Conservation (phyloP, 129 eudicot species). For the Lonicera japonica region DNA sequence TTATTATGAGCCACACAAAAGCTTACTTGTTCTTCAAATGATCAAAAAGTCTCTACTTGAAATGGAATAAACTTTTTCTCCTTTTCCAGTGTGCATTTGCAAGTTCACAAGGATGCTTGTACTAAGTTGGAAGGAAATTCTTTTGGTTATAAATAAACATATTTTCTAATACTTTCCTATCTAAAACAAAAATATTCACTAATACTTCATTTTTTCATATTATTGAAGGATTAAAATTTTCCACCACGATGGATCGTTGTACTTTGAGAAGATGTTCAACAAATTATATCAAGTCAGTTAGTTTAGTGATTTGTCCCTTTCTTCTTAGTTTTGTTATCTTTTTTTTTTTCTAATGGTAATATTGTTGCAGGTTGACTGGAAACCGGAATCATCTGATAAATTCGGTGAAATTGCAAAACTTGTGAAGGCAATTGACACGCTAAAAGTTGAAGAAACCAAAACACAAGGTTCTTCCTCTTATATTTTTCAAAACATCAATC, state of each 20-base stretch:
- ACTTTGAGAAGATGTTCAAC: slow-evolving; percentile 73
- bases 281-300: slow-evolving; percentile 74
- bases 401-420: slow-evolving; percentile 72
- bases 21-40: no score
- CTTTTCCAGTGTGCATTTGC: no score
- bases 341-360: slow-evolving; percentile 11
- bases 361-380: slow-evolving; percentile 78
- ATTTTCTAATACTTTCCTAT: no score
- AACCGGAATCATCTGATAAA: slow-evolving; percentile 82
- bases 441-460: slow-evolving; percentile 54
- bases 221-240: slow-evolving; percentile 76
- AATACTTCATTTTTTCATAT: slow-evolving; percentile 4
- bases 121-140: neutral
- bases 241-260: slow-evolving; percentile 68
- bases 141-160: neutral
- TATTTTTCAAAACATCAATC: neutral
- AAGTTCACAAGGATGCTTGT: no score
- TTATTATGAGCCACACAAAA: no score
- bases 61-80: no score
- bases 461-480: slow-evolving; percentile 41
- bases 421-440: slow-evolving; percentile 58
- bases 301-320: neutral
- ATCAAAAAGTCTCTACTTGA: no score
- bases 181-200: no score
- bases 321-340: neutral